Evolutionary conservation across 495 filamentous ascomycete genomes (phyloP).

Genomic region (Penicillium parvum): DNA sequence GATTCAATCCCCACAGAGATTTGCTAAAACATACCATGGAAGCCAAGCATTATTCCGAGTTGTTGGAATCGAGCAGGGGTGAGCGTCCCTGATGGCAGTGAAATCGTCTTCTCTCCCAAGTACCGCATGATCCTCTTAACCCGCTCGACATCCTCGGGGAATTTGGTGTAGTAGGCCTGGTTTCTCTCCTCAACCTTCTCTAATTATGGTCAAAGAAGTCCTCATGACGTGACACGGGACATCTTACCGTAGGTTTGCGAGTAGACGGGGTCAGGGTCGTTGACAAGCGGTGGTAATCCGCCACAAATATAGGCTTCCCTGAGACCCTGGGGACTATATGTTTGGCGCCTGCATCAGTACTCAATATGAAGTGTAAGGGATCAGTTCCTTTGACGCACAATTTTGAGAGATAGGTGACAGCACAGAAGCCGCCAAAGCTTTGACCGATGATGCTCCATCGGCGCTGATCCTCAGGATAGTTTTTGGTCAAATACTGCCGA

Average conservation of each 20-base stretch:
- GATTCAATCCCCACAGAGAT: background rate
- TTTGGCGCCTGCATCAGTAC: background rate
- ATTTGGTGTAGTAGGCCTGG: slow-evolving; percentile 75
- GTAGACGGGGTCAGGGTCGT: slow-evolving; percentile 73
- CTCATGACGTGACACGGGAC: background rate
- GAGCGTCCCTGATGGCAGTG: slow-evolving; percentile 61
- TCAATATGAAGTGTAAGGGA: background rate
- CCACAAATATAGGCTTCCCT: slow-evolving; percentile 79
- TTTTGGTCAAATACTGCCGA: slow-evolving; percentile 62
- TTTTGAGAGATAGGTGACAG: slow-evolving; percentile 73
- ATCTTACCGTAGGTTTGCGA: slow-evolving; percentile 57
- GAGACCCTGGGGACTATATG: slow-evolving; percentile 61
- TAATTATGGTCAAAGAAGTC: slow-evolving; percentile 17
- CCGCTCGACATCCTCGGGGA: slow-evolving; percentile 70
- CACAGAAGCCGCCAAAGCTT: slow-evolving; percentile 87
- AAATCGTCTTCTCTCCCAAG: slow-evolving; percentile 53
- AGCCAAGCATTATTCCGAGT: slow-evolving; percentile 71
- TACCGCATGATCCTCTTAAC: slow-evolving; percentile 63
- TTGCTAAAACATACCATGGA: slow-evolving; percentile 51
- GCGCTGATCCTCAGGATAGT: slow-evolving; percentile 63
- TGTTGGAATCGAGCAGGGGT: slow-evolving; percentile 68
- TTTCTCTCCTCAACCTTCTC: slow-evolving; percentile 64
- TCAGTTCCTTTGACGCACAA: slow-evolving; percentile 40
- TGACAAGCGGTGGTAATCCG: slow-evolving; percentile 72
- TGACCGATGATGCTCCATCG: slow-evolving; percentile 87